These are phyloP conservation scores for Coemansia sp. DNA, from an alignment of 192 early-diverging fungal species.

Conservation along the genomic window DNA sequence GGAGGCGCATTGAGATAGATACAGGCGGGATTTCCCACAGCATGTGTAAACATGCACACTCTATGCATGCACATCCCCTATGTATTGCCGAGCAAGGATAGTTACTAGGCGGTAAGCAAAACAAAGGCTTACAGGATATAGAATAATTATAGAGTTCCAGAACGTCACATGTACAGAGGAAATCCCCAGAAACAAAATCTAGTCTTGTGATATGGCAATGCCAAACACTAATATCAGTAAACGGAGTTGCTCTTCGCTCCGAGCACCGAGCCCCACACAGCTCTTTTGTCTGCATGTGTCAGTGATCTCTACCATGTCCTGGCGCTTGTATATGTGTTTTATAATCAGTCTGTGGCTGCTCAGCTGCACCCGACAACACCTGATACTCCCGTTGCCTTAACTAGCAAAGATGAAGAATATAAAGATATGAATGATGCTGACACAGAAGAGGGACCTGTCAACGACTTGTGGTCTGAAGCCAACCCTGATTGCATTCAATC, in stretches of 20 bases:
- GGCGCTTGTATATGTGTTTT: slow-evolving; percentile 53
- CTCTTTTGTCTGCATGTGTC: slow-evolving; percentile 39
- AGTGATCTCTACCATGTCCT: slow-evolving; percentile 60
- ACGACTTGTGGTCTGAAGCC: neutral
- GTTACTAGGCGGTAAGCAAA: neutral
- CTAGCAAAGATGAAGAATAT: neutral
- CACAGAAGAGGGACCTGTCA: too few species aligned
- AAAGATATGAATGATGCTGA: too few species aligned
- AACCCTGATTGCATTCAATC: neutral
- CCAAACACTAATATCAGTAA: neutral
- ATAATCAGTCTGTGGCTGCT: slow-evolving; percentile 49
- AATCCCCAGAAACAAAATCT: neutral
- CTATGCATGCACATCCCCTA: neutral
- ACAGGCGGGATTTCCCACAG: neutral
- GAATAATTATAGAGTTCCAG: neutral
- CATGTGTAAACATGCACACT: neutral
- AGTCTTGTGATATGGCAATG: neutral
- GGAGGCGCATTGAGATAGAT: neutral
- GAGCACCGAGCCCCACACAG: slow-evolving; percentile 1
- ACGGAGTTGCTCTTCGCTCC: neutral
- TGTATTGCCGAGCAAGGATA: neutral
- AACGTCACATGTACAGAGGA: neutral
- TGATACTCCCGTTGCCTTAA: neutral
- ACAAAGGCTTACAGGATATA: neutral
- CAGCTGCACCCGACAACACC: slow-evolving; percentile 24